Evolutionary conservation across 1,284 basidiomycete species (phyloP), one percentile per base, ranked within the genome.

Genomic region (Fistulinella cinereoalba): DNA sequence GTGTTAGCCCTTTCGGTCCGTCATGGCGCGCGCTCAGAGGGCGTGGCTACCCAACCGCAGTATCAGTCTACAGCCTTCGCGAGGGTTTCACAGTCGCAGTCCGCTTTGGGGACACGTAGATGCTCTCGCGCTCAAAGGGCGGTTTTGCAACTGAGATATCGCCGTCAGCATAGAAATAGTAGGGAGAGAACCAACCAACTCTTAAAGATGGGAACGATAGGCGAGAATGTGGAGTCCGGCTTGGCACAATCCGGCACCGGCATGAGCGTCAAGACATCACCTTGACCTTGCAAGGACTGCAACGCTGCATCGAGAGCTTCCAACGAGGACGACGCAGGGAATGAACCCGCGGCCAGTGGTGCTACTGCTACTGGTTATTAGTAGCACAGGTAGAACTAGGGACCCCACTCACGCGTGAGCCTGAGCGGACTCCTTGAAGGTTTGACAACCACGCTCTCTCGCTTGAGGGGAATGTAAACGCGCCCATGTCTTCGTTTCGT

Each of bases 11-110:
- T n/a, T n/a, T n/a, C n/a, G n/a, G n/a, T n/a, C n/a, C n/a, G n/a
- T n/a, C n/a, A n/a, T n/a, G n/a, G n/a, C n/a, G n/a, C n/a, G n/a
- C n/a, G n/a, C n/a, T n/a, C n/a, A n/a, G n/a, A n/a, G n/a, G n/a
- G n/a, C n/a, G n/a, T n/a, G n/a, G n/a, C n/a, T n/a, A n/a, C n/a
- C n/a, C n/a, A n/a, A n/a, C n/a, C n/a, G n/a, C n/a, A n/a, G n/a
- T 23, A 12, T 15, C 29, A 22, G 22, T 29, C 46, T 62, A 64
- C 32, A 62, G 39, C 32, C 61, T 49, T 40, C 51, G 47, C 34
- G 54, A 52, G 29, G 50, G 58, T 36, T 57, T 61, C 27, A 42
- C 31, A 21, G 5, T 37, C 33, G 25, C 25, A 6, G 24, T 41
- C 38, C 21, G 47, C 19, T 29, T 15, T 3, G 56, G 57, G 11